Base-by-base conservation (phyloP, 805 yeast genomes). In the Candida ovalis region DNA sequence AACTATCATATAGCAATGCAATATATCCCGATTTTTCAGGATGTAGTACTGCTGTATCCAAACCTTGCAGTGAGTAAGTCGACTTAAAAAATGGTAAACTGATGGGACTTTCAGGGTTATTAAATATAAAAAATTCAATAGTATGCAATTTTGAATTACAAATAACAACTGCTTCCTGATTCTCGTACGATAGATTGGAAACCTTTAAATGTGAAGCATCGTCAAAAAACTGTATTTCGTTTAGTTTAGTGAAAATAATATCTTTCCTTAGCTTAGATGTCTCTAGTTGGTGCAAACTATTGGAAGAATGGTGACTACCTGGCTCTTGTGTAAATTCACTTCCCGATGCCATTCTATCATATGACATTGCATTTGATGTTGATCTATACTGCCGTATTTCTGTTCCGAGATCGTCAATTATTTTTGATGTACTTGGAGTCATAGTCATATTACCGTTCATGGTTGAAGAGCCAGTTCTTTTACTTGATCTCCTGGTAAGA, bases 191-290 rank as follows among this genome's bases (percentile, higher is more conserved):
- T n/a, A 78, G 49, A 8, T 71, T 71, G 43, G 66, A 61, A 1
- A 74, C 60, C 41, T 71, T 70, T 25, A 77, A 51, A 17, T 61
- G 44, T 1, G 54, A 43, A 10, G 61, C 51, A n/a, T 66, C 59
- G 4, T 68, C 67, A 18, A 63, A 60, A 12, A 66, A 44, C 61
- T 68, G 36, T 72, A 65, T 58, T 0, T 77, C 63, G 17, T 80
- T 81, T 2, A 86, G 64, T 57, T 76, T 78, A 0, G 90, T 80
- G 50, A 88, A 67, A n/a, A 84, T 82, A 57, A 84, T 75, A 61
- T 88, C 96, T 55, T 85, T 87, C 36, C 81, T 68, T 21, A 79
- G 62, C 4, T 62, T 54, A 5, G 69, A 61, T 5, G 64, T 52
- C 32, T 73, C 80, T 4, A 52, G 18, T 9, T 52, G 47, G 24